Base-by-base conservation (phyloP, 2,329 filamentous ascomycete genomes). In the Coleophoma crateriformis region DNA sequence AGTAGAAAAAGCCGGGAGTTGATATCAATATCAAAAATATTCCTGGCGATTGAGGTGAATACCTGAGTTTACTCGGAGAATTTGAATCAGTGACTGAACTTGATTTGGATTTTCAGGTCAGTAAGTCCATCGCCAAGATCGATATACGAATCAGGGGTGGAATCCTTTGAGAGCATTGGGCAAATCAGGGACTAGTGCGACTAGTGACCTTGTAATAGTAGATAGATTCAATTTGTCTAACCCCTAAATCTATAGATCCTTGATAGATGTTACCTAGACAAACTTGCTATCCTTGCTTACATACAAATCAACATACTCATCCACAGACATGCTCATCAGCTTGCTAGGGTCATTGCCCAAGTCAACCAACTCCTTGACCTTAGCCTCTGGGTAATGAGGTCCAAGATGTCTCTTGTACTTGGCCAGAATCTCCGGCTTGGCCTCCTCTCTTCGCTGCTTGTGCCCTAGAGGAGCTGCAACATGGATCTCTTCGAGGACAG, bases 401-500 rank as follows among this genome's bases (percentile, higher is more conserved):
- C 79, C 81, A 46, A 97, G 75, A 72, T 99, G 94, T 68, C 88
- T 85, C 84, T 91, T 87, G 77, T 90, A 99, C 79, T 99, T 99
- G 70, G 83, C 84, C 61, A 97, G 74, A 61, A 99, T 96, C 72
- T 95, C 88, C 51, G 94, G 94, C 82, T 97, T 97, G 61, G 94
- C 94, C 80, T 99, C 94, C 63, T 96, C 91, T 63, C 92, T 84
- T 58, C 94, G 80, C 65, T 94, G 78, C 58, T 87, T 86, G 77
- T 99, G 94, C 62, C 94, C 94, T 38, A 99, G 82, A 50, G 94
- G 94, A 51, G 94, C 92, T 77, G 96, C 91, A 48, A 99, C 88
- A 45, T 88, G 87, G 52, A 95, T 84, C 75, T 99, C 94, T 19
- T 92, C 86, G 34, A 97, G 78, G 10, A 94, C 79, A 43, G 90